Conservation (phyloP, 345 rosid genomes). For the Corchorus olitorius region DNA sequence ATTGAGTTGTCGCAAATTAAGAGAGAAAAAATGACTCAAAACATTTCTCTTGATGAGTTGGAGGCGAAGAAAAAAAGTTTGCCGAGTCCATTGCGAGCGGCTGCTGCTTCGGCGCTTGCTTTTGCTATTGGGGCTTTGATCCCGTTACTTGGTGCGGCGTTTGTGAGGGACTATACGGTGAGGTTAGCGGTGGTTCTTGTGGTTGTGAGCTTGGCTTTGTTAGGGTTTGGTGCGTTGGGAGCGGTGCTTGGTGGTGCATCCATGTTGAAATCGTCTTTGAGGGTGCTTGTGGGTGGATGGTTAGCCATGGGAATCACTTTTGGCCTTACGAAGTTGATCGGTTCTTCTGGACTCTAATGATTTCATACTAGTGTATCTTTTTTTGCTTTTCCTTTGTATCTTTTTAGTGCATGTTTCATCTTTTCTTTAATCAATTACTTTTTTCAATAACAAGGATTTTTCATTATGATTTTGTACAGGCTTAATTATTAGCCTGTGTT, state of each 20-base stretch:
- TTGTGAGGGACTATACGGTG: slow-evolving; percentile 29
- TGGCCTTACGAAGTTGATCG: slow-evolving; percentile 38
- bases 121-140: slow-evolving; percentile 39
- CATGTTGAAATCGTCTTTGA: slow-evolving; percentile 30
- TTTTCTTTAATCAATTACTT: neutral
- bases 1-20: slow-evolving; percentile 58
- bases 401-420: neutral
- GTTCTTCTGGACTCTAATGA: slow-evolving; percentile 21
- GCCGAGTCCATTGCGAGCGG: slow-evolving; percentile 45
- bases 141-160: slow-evolving; percentile 41
- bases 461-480: too few species aligned
- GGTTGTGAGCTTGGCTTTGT: slow-evolving; percentile 36
- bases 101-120: slow-evolving; percentile 42
- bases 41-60: neutral
- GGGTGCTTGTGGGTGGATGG: slow-evolving; percentile 54
- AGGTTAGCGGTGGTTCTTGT: slow-evolving; percentile 39
- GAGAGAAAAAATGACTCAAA: slow-evolving; percentile 28
- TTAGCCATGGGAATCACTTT: slow-evolving; percentile 47
- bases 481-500: too few species aligned
- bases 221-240: slow-evolving; percentile 42
- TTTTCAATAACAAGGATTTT: too few species aligned
- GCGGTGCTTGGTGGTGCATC: slow-evolving; percentile 38
- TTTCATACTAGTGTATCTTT: neutral
- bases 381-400: neutral
- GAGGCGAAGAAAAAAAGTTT: slow-evolving; percentile 19